A percentile compares a stretch with the other conserved stretches of the same genome.
Conservation (phyloP, 495 filamentous ascomycete species). For the Penicillium egyptiacum region DNA sequence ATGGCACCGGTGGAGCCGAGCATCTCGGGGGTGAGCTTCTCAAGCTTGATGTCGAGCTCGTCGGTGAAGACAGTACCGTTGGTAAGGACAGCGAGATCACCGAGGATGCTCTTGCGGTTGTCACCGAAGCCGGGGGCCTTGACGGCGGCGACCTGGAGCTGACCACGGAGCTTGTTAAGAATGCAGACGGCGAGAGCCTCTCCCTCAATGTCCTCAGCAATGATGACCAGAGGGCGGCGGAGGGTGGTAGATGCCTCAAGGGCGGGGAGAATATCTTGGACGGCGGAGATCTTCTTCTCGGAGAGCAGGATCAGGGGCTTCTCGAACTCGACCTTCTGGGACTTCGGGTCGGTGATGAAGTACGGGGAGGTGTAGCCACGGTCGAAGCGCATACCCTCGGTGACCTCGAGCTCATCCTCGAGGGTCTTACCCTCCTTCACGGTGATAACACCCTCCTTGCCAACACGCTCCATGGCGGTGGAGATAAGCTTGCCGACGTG, state of each 20-base stretch:
- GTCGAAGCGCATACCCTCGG: conserved; percentile 99
- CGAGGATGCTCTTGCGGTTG: conserved; percentile 99
- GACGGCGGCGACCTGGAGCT: conserved; percentile 96
- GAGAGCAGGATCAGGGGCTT: conserved; percentile 97
- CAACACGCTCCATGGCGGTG: conserved; percentile 98
- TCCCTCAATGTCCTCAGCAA: conserved; percentile 98
- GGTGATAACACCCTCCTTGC: conserved; percentile 99
- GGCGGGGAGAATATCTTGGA: conserved; percentile 97
- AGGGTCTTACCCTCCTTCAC: conserved; percentile 99
- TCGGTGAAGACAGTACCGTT: conserved; percentile 97
- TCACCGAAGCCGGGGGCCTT: conserved; percentile 99
- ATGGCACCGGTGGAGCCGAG: conserved; percentile 96
- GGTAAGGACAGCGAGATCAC: conserved; percentile 91
- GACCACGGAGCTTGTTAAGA: conserved; percentile 98
- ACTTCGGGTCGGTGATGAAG: conserved; percentile 99
- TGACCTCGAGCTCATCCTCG: conserved; percentile 96
- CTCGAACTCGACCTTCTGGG: conserved; percentile 99
- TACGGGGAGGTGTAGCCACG: conserved; percentile 97
- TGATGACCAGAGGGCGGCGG: conserved; percentile 94
- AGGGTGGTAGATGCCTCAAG: conserved; percentile 94
- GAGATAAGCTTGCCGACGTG: conserved; percentile 96
- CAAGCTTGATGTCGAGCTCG: conserved; percentile 97
- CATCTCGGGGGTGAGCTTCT: conserved; percentile 94
- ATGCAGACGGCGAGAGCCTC: conserved; percentile 98
- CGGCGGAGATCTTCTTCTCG: conserved; percentile 99